Percentiles rank a stretch among this genome's conserved stretches.
phyloP scores from a whole-genome alignment of 139 green algal genomes.

The Chlorella sp. region DNA sequence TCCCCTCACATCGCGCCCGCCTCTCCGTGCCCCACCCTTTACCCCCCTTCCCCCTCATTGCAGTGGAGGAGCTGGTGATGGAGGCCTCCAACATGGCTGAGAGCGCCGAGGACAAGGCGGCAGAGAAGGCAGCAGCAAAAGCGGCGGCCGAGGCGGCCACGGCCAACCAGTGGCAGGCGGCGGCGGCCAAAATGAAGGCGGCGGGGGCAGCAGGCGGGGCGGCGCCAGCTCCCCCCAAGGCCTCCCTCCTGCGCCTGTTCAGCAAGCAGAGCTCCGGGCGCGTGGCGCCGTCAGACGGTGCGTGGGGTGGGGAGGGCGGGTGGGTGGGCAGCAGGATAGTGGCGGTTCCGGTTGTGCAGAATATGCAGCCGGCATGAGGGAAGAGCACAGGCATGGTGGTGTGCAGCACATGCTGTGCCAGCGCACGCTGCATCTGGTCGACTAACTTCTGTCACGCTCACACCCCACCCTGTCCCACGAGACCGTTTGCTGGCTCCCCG shows the following conservation, averaged over 20 bases:
- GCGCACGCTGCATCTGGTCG: no score
- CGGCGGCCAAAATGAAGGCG: neutral
- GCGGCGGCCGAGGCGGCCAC: neutral
- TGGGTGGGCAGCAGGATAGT: neutral
- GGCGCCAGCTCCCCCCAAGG: neutral
- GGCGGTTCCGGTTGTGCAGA: no score
- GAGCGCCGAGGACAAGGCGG: neutral
- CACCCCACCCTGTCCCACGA: no score
- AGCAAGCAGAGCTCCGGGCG: neutral
- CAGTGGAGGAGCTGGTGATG: constrained; percentile 15
- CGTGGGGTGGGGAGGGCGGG: neutral
- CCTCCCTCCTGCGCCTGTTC: neutral
- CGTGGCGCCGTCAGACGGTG: neutral
- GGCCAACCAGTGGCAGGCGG: neutral
- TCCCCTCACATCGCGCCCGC: no score
- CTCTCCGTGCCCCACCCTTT: neutral
- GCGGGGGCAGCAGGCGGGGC: neutral
- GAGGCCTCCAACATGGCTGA: neutral
- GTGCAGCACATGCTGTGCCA: no score
- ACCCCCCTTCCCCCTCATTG: neutral
- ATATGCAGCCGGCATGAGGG: no score
- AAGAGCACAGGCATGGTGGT: no score
- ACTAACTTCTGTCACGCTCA: no score
- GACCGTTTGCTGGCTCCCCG: no score
- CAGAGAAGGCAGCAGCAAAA: neutral